A percentile compares a stretch with the other conserved stretches of the same genome.
These are phyloP conservation scores for Leccinum ochraceum DNA, from an alignment of 768 basidiomycete genomes.

Conservation along the genomic window DNA sequence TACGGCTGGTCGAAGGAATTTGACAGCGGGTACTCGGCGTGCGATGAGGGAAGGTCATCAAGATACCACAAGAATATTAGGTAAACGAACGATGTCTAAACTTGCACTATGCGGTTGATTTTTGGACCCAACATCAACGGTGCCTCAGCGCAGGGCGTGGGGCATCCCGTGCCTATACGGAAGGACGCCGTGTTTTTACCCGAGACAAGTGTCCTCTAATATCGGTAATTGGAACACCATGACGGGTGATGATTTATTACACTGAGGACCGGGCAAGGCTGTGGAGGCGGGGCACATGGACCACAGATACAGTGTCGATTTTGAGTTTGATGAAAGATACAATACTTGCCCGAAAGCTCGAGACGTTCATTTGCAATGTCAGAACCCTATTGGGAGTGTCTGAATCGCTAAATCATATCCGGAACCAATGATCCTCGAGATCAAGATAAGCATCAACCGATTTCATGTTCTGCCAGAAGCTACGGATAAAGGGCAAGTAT, in stretches of 20 bases:
- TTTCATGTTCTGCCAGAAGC: constrained; percentile 93
- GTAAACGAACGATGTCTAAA: background rate
- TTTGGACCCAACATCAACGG: background rate
- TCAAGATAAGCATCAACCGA: constrained; percentile 42
- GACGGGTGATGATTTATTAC: background rate
- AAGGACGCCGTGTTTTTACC: background rate
- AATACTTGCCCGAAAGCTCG: too few relatives aligned
- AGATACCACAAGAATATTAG: background rate
- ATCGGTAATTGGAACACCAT: background rate
- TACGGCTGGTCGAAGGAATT: background rate
- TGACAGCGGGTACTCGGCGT: background rate
- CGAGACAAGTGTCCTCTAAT: background rate
- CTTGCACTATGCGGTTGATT: background rate
- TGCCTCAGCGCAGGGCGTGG: background rate
- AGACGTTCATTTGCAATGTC: background rate
- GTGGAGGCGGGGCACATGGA: background rate
- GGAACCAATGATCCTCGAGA: too few relatives aligned
- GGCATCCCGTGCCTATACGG: background rate
- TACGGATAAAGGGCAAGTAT: constrained; percentile 32
- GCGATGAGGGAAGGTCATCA: background rate
- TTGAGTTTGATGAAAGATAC: background rate
- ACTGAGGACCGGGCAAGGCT: background rate
- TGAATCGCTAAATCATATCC: background rate
- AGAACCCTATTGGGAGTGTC: background rate
- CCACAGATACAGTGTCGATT: background rate